phyloP scores from a whole-genome alignment of 2,329 filamentous ascomycete species.

The Lachnum nothofagi region DNA sequence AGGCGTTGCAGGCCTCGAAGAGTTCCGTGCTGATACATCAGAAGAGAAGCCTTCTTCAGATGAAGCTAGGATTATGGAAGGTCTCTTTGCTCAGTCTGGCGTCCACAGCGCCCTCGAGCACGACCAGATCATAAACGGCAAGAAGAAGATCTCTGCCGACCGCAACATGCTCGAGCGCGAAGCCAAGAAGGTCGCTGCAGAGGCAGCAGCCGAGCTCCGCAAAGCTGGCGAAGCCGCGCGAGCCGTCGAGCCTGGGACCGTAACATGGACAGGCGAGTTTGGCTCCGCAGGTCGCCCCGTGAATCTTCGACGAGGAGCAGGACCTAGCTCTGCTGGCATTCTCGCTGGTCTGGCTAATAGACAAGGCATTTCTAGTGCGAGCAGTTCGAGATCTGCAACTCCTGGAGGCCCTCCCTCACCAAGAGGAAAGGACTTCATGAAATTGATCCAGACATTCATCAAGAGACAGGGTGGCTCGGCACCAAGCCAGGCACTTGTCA shows the following conservation, averaged over 20 bases:
- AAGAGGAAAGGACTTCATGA: slow-evolving; percentile 58
- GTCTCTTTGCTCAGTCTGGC: slow-evolving; percentile 78
- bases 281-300: slow-evolving; percentile 69
- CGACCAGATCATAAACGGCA: slow-evolving; percentile 80
- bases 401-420: slow-evolving; percentile 37
- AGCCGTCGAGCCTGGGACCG: slow-evolving; percentile 71
- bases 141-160: slow-evolving; percentile 66
- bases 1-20: slow-evolving; percentile 60
- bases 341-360: slow-evolving; percentile 54
- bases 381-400: slow-evolving; percentile 44
- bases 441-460: slow-evolving; percentile 74
- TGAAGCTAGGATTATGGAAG: slow-evolving; percentile 77
- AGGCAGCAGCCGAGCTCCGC: slow-evolving; percentile 71
- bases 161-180: slow-evolving; percentile 74
- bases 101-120: slow-evolving; percentile 92
- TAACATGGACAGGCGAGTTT: slow-evolving; percentile 88
- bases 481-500: slow-evolving; percentile 78
- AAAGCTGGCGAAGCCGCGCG: slow-evolving; percentile 68
- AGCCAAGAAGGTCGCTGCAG: slow-evolving; percentile 70
- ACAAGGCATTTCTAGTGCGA: slow-evolving; percentile 41
- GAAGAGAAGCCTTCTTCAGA: slow-evolving; percentile 43
- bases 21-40: slow-evolving; percentile 48
- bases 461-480: slow-evolving; percentile 70
- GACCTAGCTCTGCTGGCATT: slow-evolving; percentile 50
- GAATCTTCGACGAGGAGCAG: slow-evolving; percentile 42